Percentiles rank a stretch among this genome's conserved stretches.
These are phyloP conservation scores for Auricularia auricula-judae DNA, from an alignment of 768 basidiomycete genomes.

Conservation along the genomic window DNA sequence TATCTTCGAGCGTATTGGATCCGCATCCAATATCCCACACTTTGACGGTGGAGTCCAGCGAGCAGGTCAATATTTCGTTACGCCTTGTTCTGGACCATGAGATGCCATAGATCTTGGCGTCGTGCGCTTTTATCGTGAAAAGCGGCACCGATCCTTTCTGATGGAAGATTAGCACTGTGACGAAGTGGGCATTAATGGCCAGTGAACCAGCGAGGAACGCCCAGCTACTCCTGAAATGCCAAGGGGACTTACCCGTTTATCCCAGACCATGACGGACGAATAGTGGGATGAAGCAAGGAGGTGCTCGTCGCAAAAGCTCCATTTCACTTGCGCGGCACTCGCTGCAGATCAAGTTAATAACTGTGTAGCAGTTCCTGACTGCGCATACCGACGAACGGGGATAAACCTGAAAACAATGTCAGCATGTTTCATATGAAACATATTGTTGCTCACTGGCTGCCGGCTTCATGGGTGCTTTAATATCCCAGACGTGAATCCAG, in stretches of 20 bases:
- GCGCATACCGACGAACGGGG: constrained; percentile 42
- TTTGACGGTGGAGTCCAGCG: constrained; percentile 89
- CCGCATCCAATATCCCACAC: constrained; percentile 44
- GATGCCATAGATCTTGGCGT: constrained; percentile 92
- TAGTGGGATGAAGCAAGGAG: constrained; percentile 84
- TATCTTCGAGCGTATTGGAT: constrained; percentile 3
- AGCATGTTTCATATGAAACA: neutral
- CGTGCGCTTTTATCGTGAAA: constrained; percentile 65
- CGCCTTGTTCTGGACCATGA: constrained; percentile 77
- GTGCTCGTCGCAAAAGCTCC: constrained; percentile 82
- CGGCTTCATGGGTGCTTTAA: constrained; percentile 59
- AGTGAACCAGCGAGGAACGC: no score
- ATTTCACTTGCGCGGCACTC: constrained; percentile 92
- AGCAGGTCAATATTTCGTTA: constrained; percentile 88
- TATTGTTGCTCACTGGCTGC: constrained; percentile 39
- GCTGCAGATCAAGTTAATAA: constrained; percentile 27
- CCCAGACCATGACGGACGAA: constrained; percentile 87
- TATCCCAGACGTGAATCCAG: constrained; percentile 92
- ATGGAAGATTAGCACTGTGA: neutral
- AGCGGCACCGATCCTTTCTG: constrained; percentile 86
- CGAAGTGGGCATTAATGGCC: no score
- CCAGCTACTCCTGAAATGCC: no score
- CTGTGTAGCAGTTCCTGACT: neutral
- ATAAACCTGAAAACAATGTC: constrained; percentile 29
- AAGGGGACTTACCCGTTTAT: constrained; percentile 57